Conservation (phyloP, 2,329 filamentous ascomycete species). For the Colletotrichum sp. region DNA sequence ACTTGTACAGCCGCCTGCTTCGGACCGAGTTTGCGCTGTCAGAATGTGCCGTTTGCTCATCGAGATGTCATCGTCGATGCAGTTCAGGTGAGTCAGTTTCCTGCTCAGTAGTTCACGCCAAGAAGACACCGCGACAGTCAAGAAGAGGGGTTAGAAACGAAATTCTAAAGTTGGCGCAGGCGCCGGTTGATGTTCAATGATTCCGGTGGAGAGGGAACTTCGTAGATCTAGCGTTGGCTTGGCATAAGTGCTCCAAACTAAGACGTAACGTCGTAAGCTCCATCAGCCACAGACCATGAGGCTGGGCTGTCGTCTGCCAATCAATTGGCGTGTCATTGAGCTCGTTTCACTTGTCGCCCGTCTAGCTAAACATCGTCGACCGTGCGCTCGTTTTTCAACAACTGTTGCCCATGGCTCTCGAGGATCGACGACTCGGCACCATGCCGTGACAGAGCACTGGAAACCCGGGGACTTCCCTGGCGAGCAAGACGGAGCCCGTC, state of each 20-base stretch:
- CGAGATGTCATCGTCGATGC: neutral
- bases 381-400: neutral
- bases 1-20: neutral
- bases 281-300: neutral
- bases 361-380: neutral
- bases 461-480: conserved; percentile 3
- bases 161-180: neutral
- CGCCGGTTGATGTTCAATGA: neutral
- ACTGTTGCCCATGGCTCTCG: conserved; percentile 12
- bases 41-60: neutral
- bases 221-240: neutral
- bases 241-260: neutral
- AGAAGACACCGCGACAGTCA: neutral
- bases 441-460: neutral
- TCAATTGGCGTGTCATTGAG: neutral
- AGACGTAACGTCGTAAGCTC: neutral
- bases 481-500: neutral
- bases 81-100: neutral
- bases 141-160: conserved; percentile 4
- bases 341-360: conserved; percentile 8
- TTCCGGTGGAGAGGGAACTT: neutral
- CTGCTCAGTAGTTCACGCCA: neutral
- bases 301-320: conserved; percentile 4
- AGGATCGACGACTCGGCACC: neutral
- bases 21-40: neutral